A percentile compares a stretch with the other conserved stretches of the same genome.
Evolutionary conservation across 1,284 basidiomycete species (phyloP).

Genomic region (Erythrobasidium hasegawianum): DNA sequence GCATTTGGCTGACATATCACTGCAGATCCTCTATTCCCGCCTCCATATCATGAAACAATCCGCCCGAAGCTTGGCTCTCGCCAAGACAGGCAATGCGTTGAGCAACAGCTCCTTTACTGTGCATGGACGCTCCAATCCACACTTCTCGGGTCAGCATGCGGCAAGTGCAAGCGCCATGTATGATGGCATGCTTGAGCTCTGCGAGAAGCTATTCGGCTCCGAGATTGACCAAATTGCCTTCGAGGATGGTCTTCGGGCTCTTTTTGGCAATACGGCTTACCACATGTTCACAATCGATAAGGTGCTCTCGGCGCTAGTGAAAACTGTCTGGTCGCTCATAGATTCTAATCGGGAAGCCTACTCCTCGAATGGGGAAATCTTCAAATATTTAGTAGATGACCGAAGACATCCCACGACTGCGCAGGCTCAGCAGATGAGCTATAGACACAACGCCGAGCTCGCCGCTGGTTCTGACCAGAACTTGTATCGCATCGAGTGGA

Average conservation of each 20-base stretch:
- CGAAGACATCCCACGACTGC: constrained; percentile 44
- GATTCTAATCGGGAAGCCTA: constrained; percentile 40
- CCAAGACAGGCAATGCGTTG: constrained; percentile 13
- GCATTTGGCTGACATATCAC: neutral
- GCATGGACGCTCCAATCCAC: constrained; percentile 22
- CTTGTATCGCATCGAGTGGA: constrained; percentile 46
- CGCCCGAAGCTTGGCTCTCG: constrained; percentile 54
- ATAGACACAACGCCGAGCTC: constrained; percentile 41
- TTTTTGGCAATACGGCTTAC: constrained; percentile 89
- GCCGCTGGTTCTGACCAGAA: constrained; percentile 45
- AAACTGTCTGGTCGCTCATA: constrained; percentile 36
- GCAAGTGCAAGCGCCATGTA: constrained; percentile 59
- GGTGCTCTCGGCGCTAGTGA: constrained; percentile 43
- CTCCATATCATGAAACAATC: constrained; percentile 70
- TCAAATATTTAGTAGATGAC: constrained; percentile 41
- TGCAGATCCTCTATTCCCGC: constrained; percentile 79
- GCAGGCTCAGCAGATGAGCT: constrained; percentile 40
- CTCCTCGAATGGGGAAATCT: constrained; percentile 27
- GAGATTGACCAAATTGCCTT: constrained; percentile 85
- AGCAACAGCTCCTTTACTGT: constrained; percentile 20
- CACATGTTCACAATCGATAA: constrained; percentile 52
- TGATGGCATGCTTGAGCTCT: constrained; percentile 81
- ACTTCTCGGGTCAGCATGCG: constrained; percentile 39
- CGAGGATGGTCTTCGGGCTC: constrained; percentile 92
- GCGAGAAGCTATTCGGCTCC: constrained; percentile 86